phyloP scores from a whole-genome alignment of 169 alveolate genomes.

The Plasmodium vivax region DNA sequence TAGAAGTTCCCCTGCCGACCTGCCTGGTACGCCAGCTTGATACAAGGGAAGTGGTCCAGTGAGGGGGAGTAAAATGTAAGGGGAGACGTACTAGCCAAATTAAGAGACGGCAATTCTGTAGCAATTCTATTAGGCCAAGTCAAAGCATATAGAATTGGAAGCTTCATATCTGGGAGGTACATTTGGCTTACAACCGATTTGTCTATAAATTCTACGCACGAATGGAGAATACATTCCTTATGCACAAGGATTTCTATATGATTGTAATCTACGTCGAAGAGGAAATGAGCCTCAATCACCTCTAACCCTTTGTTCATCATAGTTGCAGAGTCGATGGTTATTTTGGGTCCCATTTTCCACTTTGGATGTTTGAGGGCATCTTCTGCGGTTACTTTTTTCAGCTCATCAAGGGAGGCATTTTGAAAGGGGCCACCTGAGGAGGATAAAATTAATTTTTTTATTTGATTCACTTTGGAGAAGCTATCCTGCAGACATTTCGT shows the following conservation, averaged over 20 bases:
- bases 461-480: conserved; percentile 61
- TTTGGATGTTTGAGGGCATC: conserved; percentile 86
- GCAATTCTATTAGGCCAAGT: conserved; percentile 83
- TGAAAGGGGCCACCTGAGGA: conserved; percentile 87
- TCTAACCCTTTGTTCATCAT: conserved; percentile 91
- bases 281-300: conserved; percentile 88
- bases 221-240: conserved; percentile 89
- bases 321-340: conserved; percentile 90
- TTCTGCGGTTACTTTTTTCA: conserved; percentile 70
- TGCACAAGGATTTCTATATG: conserved; percentile 83
- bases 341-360: conserved; percentile 91
- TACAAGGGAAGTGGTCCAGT: conserved; percentile 83
- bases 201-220: conserved; percentile 87
- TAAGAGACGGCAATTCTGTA: conserved; percentile 62
- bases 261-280: conserved; percentile 85
- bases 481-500: conserved; percentile 34
- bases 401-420: conserved; percentile 45
- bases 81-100: conserved; percentile 68
- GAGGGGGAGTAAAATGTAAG: conserved; percentile 82
- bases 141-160: conserved; percentile 84
- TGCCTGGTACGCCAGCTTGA: conserved; percentile 85
- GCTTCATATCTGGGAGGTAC: conserved; percentile 89
- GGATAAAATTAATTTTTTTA: conserved; percentile 77
- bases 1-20: conserved; percentile 86
- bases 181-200: conserved; percentile 87